phyloP scores from a whole-genome alignment of 2,329 filamentous ascomycete species.

The Botrytis squamosa region DNA sequence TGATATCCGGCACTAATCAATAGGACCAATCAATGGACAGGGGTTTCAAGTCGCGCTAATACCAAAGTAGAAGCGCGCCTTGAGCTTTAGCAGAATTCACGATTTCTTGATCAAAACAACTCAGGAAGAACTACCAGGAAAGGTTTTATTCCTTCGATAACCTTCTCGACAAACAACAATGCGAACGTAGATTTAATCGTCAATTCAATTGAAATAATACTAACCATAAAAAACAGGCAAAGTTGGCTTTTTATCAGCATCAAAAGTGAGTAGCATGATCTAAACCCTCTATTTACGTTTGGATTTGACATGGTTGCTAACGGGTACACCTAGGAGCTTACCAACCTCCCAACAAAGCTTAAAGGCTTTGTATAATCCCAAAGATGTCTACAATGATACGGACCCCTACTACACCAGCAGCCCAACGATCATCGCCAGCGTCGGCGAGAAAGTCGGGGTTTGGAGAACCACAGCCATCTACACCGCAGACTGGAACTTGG shows the following conservation, averaged over 20 bases:
- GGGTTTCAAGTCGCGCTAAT: neutral
- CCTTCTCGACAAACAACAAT: constrained; percentile 28
- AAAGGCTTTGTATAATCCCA: neutral
- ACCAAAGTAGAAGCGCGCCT: constrained; percentile 1
- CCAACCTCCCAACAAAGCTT: neutral
- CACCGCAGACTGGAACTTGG: constrained; percentile 68
- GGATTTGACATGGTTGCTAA: constrained; percentile 1
- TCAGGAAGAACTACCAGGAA: constrained; percentile 22
- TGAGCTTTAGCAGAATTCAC: constrained; percentile 12
- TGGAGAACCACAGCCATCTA: constrained; percentile 8
- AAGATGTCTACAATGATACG: constrained; percentile 33
- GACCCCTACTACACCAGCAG: constrained; percentile 33
- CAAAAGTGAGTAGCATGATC: neutral
- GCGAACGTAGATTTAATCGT: constrained; percentile 26
- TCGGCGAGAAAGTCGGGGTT: constrained; percentile 12
- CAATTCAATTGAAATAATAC: constrained; percentile 26
- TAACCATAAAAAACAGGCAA: constrained; percentile 31
- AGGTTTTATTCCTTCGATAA: constrained; percentile 12
- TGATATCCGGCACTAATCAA: constrained; percentile 8
- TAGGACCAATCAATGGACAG: neutral
- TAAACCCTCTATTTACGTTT: neutral
- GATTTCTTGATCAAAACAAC: constrained; percentile 22
- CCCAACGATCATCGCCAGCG: constrained; percentile 6
- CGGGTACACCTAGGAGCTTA: neutral
- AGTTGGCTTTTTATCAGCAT: neutral